Evolutionary conservation across 2,329 filamentous ascomycete species (phyloP).

Genomic region (Diplodia corticola): DNA sequence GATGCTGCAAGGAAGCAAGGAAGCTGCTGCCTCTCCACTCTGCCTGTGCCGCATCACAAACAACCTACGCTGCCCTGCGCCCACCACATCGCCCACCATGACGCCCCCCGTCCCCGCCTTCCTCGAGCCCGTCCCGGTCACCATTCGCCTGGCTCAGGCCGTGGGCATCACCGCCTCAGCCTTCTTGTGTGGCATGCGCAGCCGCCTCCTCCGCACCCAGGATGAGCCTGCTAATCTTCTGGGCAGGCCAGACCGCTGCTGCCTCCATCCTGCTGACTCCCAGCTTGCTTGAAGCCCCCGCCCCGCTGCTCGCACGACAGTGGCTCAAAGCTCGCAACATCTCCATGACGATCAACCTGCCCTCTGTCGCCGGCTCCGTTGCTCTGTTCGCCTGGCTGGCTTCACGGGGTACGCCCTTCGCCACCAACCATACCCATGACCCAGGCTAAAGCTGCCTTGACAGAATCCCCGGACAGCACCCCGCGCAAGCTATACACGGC

Average conservation of each 20-base stretch:
- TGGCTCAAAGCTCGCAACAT: conserved; percentile 50
- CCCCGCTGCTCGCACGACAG: conserved; percentile 57
- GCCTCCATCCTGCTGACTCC: conserved; percentile 52
- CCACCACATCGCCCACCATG: not conserved
- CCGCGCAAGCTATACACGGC: conserved; percentile 48
- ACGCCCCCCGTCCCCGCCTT: conserved; percentile 4
- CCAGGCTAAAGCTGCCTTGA: not conserved
- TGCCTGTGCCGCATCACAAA: not conserved
- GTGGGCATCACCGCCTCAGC: conserved; percentile 54
- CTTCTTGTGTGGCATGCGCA: conserved; percentile 44
- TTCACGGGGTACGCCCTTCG: conserved; percentile 36
- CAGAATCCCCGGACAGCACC: conserved; percentile 33
- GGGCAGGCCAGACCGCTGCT: conserved; percentile 36
- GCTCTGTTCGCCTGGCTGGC: conserved; percentile 52
- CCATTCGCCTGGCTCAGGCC: conserved; percentile 51
- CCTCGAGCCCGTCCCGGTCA: conserved; percentile 29
- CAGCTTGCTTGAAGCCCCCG: conserved; percentile 56
- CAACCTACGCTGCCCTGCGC: too few species aligned
- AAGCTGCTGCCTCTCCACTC: not conserved
- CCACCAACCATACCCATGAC: not conserved
- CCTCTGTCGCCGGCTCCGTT: conserved; percentile 37
- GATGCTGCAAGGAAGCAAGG: too few species aligned
- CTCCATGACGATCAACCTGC: conserved; percentile 35
- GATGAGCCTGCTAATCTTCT: not conserved
- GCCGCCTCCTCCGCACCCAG: not conserved